Percentiles rank a stretch among this genome's conserved stretches.
phyloP scores from a whole-genome alignment of 164 flowering plant genomes.

The Sedum album region DNA sequence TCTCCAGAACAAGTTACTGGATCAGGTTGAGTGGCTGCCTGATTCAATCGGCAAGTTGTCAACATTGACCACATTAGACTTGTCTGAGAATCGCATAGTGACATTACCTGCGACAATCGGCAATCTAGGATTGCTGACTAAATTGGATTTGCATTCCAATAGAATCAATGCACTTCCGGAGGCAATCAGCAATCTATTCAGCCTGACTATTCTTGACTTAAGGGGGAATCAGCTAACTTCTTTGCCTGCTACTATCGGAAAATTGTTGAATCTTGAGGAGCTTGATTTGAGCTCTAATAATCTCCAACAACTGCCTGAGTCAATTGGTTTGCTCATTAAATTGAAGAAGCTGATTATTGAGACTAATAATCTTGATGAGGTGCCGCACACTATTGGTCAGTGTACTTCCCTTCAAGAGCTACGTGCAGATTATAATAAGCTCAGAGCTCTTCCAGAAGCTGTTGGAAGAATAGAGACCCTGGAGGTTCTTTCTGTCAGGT shows the following conservation, averaged over 20 bases:
- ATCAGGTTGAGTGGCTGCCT: conserved; percentile 71
- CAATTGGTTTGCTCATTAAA: conserved; percentile 36
- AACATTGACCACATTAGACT: conserved; percentile 32
- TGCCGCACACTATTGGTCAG: conserved; percentile 60
- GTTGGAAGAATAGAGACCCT: conserved; percentile 53
- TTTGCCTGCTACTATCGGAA: conserved; percentile 49
- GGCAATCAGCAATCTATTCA: conserved; percentile 42
- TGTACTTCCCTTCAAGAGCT: conserved; percentile 55
- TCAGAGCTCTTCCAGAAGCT: conserved; percentile 65
- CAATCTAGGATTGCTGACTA: conserved; percentile 38
- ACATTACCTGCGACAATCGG: conserved; percentile 51
- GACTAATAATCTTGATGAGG: conserved; percentile 60
- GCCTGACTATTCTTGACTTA: conserved; percentile 45
- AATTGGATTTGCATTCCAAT: conserved; percentile 59
- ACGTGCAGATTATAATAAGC: conserved; percentile 49
- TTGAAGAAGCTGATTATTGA: conserved; percentile 44
- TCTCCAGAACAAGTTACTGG: conserved; percentile 58
- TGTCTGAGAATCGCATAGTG: conserved; percentile 54
- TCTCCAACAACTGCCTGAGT: conserved; percentile 39
- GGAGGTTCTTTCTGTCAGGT: conserved; percentile 50
- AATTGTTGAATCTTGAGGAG: conserved; percentile 35
- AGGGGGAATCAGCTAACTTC: conserved; percentile 44
- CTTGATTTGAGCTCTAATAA: conserved; percentile 56
- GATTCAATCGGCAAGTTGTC: conserved; percentile 53
- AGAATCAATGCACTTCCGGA: conserved; percentile 59